Evolutionary conservation across 2,329 filamentous ascomycete species (phyloP), one percentile per base, ranked within the genome.

Genomic region (Neofusicoccum parvum): DNA sequence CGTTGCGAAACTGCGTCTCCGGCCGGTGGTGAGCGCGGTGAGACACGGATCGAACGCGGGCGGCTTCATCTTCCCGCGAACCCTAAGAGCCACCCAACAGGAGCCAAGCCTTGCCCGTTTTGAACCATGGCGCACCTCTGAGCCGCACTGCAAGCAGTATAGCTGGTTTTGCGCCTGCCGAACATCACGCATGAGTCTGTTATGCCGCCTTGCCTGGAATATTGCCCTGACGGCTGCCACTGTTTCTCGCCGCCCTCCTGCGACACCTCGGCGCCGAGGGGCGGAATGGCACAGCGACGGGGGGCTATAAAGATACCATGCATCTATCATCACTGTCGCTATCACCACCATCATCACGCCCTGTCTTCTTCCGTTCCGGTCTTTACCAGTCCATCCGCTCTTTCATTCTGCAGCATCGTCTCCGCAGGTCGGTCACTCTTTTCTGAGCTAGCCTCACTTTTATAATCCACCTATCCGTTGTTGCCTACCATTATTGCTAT

Each of bases 371-470:
- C 41, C 17, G 10, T 56, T 56, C n/a, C 58, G 10, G n/a, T 51
- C 50, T 59, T 69, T 68, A 65, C 62, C 70, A 67, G 67, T 72
- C 68, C 50, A 60, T 27, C 64, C 37, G 65, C 69, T 53, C 39
- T 46, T 65, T 62, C 70, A 45, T 23, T 23, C 23, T 23, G 23
- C 23, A 23, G 23, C 23, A 23, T 23, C 23, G 23, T 71, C 73
- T 67, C 75, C 72, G 75, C 64, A 17, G 76, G 73, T 69, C 75
- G 76, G 72, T 66, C 67, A 65, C 69, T 67, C 59, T 69, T 69
- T 67, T 59, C 60, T 73, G 75, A 78, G 75, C 75, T 75, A 77
- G 75, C 73, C 75, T 77, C 75, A 66, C 63, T 68, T 69, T 69
- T 66, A 50, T 67, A 58, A 67, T 63, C 50, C 45, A 67, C 66